A percentile compares a stretch with the other conserved stretches of the same genome.
Evolutionary conservation across 2,329 filamentous ascomycete species (phyloP).

Genomic region (Aspergillus novoparasiticus): DNA sequence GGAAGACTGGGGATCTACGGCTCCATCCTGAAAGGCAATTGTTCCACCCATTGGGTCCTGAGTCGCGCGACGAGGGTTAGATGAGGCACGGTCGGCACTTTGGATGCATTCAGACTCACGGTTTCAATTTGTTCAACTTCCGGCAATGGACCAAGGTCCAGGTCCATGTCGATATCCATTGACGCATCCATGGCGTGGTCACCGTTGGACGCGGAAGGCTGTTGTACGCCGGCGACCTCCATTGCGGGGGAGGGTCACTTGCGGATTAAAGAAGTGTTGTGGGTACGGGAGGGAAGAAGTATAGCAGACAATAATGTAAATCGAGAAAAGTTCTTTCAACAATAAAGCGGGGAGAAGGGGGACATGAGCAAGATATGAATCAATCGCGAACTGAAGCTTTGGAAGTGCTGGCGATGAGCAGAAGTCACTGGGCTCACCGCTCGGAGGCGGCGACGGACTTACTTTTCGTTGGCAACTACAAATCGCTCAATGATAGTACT

Average conservation of each 20-base stretch:
- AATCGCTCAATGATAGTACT: not conserved
- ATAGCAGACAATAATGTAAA: not conserved
- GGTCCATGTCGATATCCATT: constrained; percentile 76
- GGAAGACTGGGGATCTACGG: constrained; percentile 31
- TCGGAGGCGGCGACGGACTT: not conserved
- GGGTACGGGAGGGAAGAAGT: not conserved
- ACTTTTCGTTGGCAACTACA: not conserved
- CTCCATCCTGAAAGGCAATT: constrained; percentile 21
- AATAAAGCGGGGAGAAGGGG: not conserved
- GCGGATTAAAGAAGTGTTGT: not conserved
- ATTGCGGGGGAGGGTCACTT: constrained; percentile 5
- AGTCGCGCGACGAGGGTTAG: constrained; percentile 2
- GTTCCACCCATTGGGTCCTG: constrained; percentile 28
- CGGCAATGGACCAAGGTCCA: constrained; percentile 57
- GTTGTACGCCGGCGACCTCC: constrained; percentile 14
- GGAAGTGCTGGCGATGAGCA: not conserved
- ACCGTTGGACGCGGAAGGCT: constrained; percentile 11
- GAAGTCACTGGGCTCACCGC: not conserved
- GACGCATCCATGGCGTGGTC: constrained; percentile 31
- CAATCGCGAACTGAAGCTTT: constrained; percentile 6
- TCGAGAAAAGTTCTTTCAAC: not conserved
- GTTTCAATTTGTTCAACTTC: constrained; percentile 39
- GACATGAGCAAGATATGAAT: not conserved
- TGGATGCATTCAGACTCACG: constrained; percentile 25
- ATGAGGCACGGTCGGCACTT: not conserved